Conservation (phyloP, 176 grass and related monocot species). For the Bolboschoenus planiculmis region DNA sequence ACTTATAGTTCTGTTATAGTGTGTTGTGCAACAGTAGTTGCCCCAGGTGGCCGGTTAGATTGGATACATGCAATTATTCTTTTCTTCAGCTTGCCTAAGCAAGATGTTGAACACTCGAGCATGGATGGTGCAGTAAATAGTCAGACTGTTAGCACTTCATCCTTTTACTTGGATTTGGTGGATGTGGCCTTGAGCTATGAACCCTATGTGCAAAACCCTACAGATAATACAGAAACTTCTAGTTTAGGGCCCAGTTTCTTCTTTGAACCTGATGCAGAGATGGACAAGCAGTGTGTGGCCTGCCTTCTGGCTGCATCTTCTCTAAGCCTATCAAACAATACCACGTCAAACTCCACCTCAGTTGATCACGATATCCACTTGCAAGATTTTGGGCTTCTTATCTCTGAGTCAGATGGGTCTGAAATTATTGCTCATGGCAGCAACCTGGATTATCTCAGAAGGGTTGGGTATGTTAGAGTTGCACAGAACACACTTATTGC, state of each 20-base stretch:
- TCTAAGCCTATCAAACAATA: slow-evolving; percentile 69
- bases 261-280: slow-evolving; percentile 26
- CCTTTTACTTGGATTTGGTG: slow-evolving; percentile 76
- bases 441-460: slow-evolving; percentile 52
- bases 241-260: slow-evolving; percentile 24
- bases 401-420: slow-evolving; percentile 46
- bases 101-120: slow-evolving; percentile 32
- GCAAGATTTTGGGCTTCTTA: slow-evolving; percentile 85
- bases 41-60: slow-evolving; percentile 93
- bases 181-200: slow-evolving; percentile 94
- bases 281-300: slow-evolving; percentile 28
- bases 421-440: slow-evolving; percentile 43
- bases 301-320: slow-evolving; percentile 93
- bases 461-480: slow-evolving; percentile 60
- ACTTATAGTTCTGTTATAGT: slow-evolving; percentile 67
- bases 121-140: slow-evolving; percentile 30
- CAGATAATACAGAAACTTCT: slow-evolving; percentile 28
- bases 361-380: slow-evolving; percentile 65
- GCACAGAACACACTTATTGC: slow-evolving; percentile 56
- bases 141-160: slow-evolving; percentile 31
- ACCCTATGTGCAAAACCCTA: slow-evolving; percentile 45
- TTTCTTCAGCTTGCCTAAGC: slow-evolving; percentile 53
- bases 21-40: slow-evolving; percentile 65
- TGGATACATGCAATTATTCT: slow-evolving; percentile 66
- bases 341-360: slow-evolving; percentile 32